Conservation (phyloP, 2,329 filamentous ascomycete genomes). For the Fusarium sp. region DNA sequence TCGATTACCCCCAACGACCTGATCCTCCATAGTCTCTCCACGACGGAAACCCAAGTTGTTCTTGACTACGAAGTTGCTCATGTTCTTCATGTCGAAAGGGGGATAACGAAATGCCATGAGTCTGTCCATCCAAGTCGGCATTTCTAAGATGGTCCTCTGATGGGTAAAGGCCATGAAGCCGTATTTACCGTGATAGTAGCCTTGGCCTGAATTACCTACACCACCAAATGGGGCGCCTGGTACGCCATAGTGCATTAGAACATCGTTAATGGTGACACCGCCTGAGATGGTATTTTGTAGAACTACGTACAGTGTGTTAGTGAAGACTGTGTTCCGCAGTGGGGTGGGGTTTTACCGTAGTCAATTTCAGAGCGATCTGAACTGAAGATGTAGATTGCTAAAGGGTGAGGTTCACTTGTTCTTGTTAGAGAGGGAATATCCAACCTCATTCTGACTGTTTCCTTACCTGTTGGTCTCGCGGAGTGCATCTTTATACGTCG, state of each 20-base stretch:
- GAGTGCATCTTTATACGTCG: background rate
- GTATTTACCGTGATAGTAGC: conserved; percentile 57
- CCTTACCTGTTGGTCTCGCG: background rate
- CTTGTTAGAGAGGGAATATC: too few species aligned
- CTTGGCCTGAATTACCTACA: conserved; percentile 57
- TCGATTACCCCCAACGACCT: background rate
- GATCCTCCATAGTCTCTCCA: background rate
- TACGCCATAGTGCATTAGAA: conserved; percentile 53
- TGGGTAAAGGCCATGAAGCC: conserved; percentile 54
- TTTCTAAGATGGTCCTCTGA: conserved; percentile 43
- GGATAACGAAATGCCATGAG: background rate
- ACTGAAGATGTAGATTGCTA: background rate
- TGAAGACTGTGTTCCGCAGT: background rate
- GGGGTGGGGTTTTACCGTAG: fast-evolving
- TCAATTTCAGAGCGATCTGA: fast-evolving
- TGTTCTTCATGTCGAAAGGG: background rate
- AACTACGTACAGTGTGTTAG: background rate
- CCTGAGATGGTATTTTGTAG: conserved; percentile 35
- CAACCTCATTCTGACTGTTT: too few species aligned
- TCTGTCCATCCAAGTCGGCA: conserved; percentile 45
- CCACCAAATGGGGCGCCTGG: conserved; percentile 59
- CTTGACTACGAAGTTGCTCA: background rate
- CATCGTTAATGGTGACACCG: conserved; percentile 60
- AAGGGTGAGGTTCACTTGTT: background rate
- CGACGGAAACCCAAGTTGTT: background rate